phyloP scores from a whole-genome alignment of 192 early-diverging fungal species.

The Entomortierella lignicola region DNA sequence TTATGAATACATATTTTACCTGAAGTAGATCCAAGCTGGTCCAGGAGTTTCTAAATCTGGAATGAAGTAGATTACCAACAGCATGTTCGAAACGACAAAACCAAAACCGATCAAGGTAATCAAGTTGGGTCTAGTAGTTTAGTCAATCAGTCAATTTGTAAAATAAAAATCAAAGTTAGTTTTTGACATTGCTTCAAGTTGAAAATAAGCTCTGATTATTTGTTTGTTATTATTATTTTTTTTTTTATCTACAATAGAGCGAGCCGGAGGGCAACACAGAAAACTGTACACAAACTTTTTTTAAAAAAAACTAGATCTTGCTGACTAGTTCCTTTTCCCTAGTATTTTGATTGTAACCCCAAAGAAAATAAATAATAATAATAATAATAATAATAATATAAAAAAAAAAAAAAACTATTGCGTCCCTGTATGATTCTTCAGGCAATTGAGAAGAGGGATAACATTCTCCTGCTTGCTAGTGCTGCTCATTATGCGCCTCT shows the following conservation, averaged over 20 bases:
- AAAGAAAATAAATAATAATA: neutral
- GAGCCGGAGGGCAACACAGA: neutral
- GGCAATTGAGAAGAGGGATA: no score
- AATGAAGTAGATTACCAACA: constrained; percentile 74
- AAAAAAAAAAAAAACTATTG: no score
- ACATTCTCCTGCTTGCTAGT: no score
- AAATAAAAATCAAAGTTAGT: constrained; percentile 2
- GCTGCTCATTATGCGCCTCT: no score
- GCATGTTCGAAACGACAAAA: constrained; percentile 80
- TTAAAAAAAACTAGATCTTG: neutral
- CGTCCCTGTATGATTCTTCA: no score
- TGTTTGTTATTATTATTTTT: neutral
- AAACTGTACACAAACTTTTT: constrained; percentile 1
- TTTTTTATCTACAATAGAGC: neutral
- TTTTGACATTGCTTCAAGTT: neutral
- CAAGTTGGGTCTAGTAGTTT: constrained; percentile 81
- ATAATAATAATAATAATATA: no score
- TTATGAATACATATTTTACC: constrained; percentile 29
- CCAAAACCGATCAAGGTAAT: constrained; percentile 85
- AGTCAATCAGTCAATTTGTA: neutral
- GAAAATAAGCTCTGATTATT: neutral
- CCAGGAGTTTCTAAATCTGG: constrained; percentile 77
- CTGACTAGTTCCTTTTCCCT: neutral
- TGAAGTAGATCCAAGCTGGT: constrained; percentile 75
- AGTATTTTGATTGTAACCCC: neutral